These are phyloP conservation scores for Ascochyta koolunga DNA, from an alignment of 2,329 filamentous ascomycete genomes.

Conservation along the genomic window DNA sequence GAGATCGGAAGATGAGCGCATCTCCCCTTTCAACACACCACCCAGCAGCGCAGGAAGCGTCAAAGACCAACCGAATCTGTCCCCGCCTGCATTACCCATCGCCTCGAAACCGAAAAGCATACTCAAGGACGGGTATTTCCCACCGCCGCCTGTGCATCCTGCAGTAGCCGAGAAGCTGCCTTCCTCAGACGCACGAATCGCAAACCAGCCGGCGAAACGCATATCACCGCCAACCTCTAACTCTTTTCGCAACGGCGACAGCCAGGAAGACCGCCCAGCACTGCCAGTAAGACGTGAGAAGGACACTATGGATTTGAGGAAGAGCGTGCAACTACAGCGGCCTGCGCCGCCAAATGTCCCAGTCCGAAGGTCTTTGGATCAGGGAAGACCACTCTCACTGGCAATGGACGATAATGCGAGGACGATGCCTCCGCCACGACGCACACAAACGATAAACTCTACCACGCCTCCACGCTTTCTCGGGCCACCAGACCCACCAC, in stretches of 20 bases:
- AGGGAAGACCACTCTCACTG: constrained; percentile 32
- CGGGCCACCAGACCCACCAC: constrained; percentile 42
- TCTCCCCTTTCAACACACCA: constrained; percentile 87
- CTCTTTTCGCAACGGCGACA: constrained; percentile 26
- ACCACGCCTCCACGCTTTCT: constrained; percentile 27
- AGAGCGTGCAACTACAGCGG: constrained; percentile 42
- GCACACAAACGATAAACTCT: constrained; percentile 39
- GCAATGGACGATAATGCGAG: constrained; percentile 34
- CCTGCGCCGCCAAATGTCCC: constrained; percentile 41
- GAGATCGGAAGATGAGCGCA: constrained; percentile 53
- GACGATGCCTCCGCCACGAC: constrained; percentile 44
- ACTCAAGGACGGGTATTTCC: constrained; percentile 41
- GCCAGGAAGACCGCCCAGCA: constrained; percentile 55
- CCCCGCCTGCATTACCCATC: constrained; percentile 30
- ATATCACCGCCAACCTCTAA: constrained; percentile 18
- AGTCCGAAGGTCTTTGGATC: constrained; percentile 46
- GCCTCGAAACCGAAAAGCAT: constrained; percentile 33
- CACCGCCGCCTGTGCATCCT: constrained; percentile 39
- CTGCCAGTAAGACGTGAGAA: constrained; percentile 54
- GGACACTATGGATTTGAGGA: constrained; percentile 42
- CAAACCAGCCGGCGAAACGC: constrained; percentile 27
- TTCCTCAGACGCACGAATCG: constrained; percentile 27
- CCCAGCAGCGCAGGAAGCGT: constrained; percentile 72
- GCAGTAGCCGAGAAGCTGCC: constrained; percentile 36
- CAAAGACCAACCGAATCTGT: constrained; percentile 34